Conservation (phyloP, 2,329 filamentous ascomycete genomes). For the Cercospora zeina region DNA sequence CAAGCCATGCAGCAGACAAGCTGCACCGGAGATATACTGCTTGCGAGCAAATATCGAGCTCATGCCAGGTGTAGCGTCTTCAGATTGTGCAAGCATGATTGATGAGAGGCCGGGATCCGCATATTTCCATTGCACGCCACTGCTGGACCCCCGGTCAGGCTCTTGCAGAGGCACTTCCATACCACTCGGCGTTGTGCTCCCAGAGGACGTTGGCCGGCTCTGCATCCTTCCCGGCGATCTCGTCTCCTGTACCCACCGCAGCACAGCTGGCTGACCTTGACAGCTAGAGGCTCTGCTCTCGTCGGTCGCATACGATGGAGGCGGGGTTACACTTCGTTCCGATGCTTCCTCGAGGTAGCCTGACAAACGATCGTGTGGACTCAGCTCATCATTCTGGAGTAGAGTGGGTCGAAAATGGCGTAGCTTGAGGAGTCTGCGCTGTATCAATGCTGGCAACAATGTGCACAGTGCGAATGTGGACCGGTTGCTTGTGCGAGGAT, state of each 20-base stretch:
- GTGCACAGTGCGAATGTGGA: conserved; percentile 53
- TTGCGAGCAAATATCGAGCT: conserved; percentile 58
- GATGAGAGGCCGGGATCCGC: conserved; percentile 54
- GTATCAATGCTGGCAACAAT: conserved; percentile 56
- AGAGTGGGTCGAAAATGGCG: conserved; percentile 45
- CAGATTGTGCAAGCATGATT: conserved; percentile 49
- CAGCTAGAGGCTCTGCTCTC: conserved; percentile 11
- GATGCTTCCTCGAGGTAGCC: conserved; percentile 28
- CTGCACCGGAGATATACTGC: conserved; percentile 64
- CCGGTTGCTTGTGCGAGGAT: conserved; percentile 1
- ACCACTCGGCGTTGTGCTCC: conserved; percentile 22
- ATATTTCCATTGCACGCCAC: conserved; percentile 54
- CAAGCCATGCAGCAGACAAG: conserved; percentile 64
- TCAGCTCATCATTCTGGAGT: conserved; percentile 13
- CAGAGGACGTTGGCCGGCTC: conserved; percentile 30
- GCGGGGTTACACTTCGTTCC: conserved; percentile 40
- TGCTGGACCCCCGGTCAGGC: conserved; percentile 16
- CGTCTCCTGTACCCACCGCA: conserved; percentile 17
- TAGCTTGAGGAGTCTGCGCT: conserved; percentile 54
- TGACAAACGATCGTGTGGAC: conserved; percentile 13
- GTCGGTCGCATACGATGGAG: conserved; percentile 37
- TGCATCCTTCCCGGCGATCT: conserved; percentile 12
- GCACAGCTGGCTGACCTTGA: conserved; percentile 23
- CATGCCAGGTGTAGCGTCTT: conserved; percentile 44
- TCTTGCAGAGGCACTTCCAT: conserved; percentile 12